Percentiles rank a stretch among this genome's conserved stretches.
These are phyloP conservation scores for Pleurotus tuoliensis DNA, from an alignment of 768 basidiomycete genomes.

Conservation along the genomic window DNA sequence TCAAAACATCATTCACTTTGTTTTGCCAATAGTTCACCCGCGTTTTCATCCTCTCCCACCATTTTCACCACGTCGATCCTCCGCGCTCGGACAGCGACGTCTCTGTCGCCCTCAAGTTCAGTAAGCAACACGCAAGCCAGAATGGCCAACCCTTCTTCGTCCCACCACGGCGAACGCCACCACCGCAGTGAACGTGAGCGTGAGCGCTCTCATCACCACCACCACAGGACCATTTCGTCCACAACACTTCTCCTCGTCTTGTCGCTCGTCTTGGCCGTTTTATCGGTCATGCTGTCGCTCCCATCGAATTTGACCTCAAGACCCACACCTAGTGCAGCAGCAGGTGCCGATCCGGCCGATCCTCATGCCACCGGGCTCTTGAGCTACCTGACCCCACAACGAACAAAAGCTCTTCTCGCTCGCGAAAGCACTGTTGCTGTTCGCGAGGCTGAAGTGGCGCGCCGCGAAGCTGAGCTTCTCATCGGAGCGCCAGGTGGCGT, in stretches of 20 bases:
- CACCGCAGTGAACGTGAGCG: constrained; percentile 41
- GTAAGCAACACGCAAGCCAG: constrained; percentile 62
- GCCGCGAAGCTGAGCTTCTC: constrained; percentile 82
- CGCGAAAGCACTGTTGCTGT: constrained; percentile 76
- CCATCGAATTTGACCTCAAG: constrained; percentile 50
- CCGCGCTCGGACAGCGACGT: constrained; percentile 54
- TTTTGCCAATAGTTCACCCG: constrained; percentile 4
- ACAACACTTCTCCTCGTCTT: constrained; percentile 85
- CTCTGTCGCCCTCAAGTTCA: constrained; percentile 72
- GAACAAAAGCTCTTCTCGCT: constrained; percentile 73
- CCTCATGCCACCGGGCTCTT: constrained; percentile 52
- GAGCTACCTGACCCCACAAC: constrained; percentile 77
- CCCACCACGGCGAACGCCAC: constrained; percentile 63
- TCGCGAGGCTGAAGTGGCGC: constrained; percentile 86
- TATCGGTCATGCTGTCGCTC: constrained; percentile 89
- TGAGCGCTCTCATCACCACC: constrained; percentile 66
- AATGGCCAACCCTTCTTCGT: constrained; percentile 87
- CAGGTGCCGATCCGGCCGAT: constrained; percentile 29
- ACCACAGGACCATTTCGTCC: constrained; percentile 83
- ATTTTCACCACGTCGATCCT: constrained; percentile 64
- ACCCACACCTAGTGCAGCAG: constrained; percentile 1
- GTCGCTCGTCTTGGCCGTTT: constrained; percentile 79
- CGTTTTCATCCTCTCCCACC: constrained; percentile 27
- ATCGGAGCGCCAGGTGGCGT: constrained; percentile 83
- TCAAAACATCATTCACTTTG: background rate